Evolutionary conservation across 2,329 filamentous ascomycete genomes (phyloP), one percentile per base, ranked within the genome.

Genomic region (Aspergillus phoenicis): DNA sequence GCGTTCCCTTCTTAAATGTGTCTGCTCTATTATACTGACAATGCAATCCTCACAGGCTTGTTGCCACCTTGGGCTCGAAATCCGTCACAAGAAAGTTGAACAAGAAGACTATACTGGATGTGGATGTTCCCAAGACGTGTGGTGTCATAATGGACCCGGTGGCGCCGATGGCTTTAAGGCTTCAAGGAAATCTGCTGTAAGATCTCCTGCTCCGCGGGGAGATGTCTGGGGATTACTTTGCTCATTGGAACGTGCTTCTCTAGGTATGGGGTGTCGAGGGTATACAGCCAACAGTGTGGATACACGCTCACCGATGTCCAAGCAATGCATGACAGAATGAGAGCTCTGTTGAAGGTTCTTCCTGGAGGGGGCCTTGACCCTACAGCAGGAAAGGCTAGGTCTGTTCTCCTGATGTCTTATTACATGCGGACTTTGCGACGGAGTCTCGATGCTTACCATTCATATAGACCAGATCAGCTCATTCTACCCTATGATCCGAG

Each of bases 121-220:
- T 99, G 66, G 85, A 98, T 70, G 88, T 99, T 26, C 84, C 87
- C 38, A 93, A 90, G 71, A 93, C 95, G 60, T 97, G 94, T 75
- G 84, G 89, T 65, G 95, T 89, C n/a, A 97, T 99, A 73, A 86
- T 91, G 39, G 84, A 91, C 59, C 93, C 91, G 69, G 91, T 89
- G 5, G 91, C 91, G 1, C 95, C 95, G 2, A 89, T 99, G 78
- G 94, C 95, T 4, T 78, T 99, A 65, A 89, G 95, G 38, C 84
- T 99, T 22, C 94, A 98, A 73, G 90, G 93, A 15, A 97, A 89
- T 68, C 83, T 99, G 17, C 86, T 99, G 86, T 89, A 73, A 72
- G 83, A 11, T 36, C 45, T n/a, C 13, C 33, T 24, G 4, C 15
- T 30, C 13, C 20, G 28, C 8, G 6, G 17, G n/a, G 3, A 17